Percentiles rank a stretch among this genome's conserved stretches.
phyloP scores from a whole-genome alignment of 176 grass and related monocot species.

The Hordeum marinum region DNA sequence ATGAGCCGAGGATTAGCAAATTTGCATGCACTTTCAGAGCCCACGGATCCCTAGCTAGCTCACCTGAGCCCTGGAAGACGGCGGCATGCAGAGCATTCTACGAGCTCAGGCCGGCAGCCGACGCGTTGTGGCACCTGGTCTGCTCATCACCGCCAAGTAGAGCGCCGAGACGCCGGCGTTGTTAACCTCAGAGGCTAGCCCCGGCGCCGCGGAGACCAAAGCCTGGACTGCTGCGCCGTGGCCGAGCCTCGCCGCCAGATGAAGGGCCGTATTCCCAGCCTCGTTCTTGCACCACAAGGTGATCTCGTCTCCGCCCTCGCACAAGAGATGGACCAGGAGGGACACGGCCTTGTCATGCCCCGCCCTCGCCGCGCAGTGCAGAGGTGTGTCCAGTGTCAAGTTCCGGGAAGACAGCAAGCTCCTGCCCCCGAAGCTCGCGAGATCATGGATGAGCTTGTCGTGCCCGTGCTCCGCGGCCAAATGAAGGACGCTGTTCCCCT shows the following conservation, averaged over 20 bases:
- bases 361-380: slow-evolving; percentile 24
- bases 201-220: neutral
- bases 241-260: slow-evolving; percentile 11
- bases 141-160: slow-evolving; percentile 6
- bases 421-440: neutral
- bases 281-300: neutral
- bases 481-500: slow-evolving; percentile 1
- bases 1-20: neutral
- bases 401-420: neutral
- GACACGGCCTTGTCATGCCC: neutral
- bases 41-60: neutral
- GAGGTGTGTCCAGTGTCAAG: slow-evolving; percentile 9
- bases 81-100: slow-evolving; percentile 28
- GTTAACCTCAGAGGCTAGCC: neutral
- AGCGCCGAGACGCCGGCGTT: neutral
- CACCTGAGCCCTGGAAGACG: neutral
- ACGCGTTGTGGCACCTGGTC: neutral
- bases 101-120: neutral
- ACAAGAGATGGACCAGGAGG: neutral
- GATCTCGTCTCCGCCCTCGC: neutral
- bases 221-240: neutral
- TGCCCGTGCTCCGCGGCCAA: neutral
- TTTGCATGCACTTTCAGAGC: neutral
- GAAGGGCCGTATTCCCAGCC: neutral
- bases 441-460: neutral